phyloP scores from a whole-genome alignment of 2,329 filamentous ascomycete genomes.

The Colletotrichum graminicola region DNA sequence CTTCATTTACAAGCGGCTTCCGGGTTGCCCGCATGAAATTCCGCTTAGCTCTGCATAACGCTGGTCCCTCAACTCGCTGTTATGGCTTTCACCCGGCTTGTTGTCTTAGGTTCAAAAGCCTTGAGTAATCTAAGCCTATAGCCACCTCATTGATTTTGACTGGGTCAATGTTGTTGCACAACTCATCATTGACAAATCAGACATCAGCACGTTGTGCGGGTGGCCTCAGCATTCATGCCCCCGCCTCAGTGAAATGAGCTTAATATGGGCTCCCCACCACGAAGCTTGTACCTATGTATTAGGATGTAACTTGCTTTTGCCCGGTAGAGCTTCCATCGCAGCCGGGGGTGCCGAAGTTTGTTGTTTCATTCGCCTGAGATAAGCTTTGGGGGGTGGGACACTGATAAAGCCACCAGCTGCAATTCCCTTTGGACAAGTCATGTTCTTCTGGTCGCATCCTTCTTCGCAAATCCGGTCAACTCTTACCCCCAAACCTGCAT shows the following conservation, averaged over 20 bases:
- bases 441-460: constrained; percentile 8
- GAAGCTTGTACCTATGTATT: background rate
- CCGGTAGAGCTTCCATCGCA: constrained; percentile 18
- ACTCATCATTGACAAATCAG: background rate
- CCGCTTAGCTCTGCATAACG: no score
- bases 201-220: background rate
- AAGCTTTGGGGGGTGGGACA: constrained; percentile 19
- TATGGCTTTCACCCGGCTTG: background rate
- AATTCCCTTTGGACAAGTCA: background rate
- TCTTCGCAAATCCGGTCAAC: constrained; percentile 31
- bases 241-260: background rate
- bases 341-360: constrained; percentile 23
- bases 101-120: background rate
- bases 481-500: constrained; percentile 6
- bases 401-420: constrained; percentile 18
- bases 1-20: no score
- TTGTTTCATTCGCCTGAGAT: constrained; percentile 26
- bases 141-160: background rate
- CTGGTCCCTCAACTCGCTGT: no score
- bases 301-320: constrained; percentile 9
- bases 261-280: background rate
- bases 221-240: background rate
- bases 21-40: no score
- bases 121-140: background rate
- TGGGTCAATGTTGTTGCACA: background rate